Percentiles rank a stretch among this genome's conserved stretches.
These are phyloP conservation scores for Fennellomyces sp. DNA, from an alignment of 371 early-diverging fungal genomes.

Conservation along the genomic window DNA sequence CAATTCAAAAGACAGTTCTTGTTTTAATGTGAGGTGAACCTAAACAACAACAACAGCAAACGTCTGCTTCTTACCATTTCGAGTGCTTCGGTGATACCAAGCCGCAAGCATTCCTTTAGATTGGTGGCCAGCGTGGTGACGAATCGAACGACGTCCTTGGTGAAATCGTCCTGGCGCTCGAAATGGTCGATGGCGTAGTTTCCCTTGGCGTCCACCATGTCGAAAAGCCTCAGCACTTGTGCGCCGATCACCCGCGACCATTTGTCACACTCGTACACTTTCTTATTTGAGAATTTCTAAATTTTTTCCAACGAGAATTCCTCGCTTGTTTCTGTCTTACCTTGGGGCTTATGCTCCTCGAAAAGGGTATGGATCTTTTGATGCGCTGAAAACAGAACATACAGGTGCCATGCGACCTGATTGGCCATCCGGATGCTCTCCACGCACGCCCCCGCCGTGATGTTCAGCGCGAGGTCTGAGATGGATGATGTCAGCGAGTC, in stretches of 20 bases:
- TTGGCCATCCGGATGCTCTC: conserved; percentile 83
- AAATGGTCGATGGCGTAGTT: not conserved
- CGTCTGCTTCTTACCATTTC: conserved; percentile 47
- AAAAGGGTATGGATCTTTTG: conserved; percentile 43
- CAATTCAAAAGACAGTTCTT: conserved; percentile 31
- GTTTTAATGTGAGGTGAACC: conserved; percentile 74
- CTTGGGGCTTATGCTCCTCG: conserved; percentile 16
- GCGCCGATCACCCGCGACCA: conserved; percentile 10
- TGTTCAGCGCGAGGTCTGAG: conserved; percentile 87
- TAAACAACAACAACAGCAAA: conserved; percentile 49
- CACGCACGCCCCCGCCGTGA: conserved; percentile 75
- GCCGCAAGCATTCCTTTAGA: conserved; percentile 82
- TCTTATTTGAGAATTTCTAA: not conserved
- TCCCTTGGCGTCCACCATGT: conserved; percentile 67
- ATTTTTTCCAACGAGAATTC: not conserved
- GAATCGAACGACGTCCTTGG: conserved; percentile 80
- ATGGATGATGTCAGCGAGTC: conserved; percentile 93
- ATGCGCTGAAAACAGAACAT: conserved; percentile 82
- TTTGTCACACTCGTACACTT: conserved; percentile 10
- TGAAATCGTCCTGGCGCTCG: conserved; percentile 40
- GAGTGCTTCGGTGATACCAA: conserved; percentile 82
- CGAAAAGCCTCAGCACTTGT: conserved; percentile 84
- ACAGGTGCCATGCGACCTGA: conserved; percentile 85
- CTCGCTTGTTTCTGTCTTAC: not conserved
- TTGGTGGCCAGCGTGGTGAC: conserved; percentile 88